phyloP scores from a whole-genome alignment of 2,329 filamentous ascomycete genomes.

The Calonectria hawksworthii region DNA sequence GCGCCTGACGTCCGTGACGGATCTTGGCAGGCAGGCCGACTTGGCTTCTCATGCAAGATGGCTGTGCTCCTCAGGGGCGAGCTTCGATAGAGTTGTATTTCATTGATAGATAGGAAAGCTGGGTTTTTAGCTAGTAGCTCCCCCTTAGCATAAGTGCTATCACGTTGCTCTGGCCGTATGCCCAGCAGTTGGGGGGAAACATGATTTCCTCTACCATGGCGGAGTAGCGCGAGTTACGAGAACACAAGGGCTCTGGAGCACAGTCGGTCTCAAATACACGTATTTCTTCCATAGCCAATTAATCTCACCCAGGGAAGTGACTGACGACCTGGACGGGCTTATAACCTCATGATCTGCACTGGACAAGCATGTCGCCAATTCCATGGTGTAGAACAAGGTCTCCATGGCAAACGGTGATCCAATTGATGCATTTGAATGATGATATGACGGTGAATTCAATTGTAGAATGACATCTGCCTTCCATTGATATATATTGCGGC shows the following conservation, averaged over 20 bases:
- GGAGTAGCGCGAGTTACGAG: not conserved
- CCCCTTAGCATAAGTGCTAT: not conserved
- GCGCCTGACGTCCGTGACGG: slow-evolving; percentile 1
- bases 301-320: not conserved
- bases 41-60: not conserved
- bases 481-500: not conserved
- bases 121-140: too few species aligned
- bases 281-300: not conserved
- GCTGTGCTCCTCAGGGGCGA: not conserved
- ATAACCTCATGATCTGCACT: not conserved
- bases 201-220: not conserved
- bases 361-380: not conserved
- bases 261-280: too few species aligned
- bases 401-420: slow-evolving; percentile 16
- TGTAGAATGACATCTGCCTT: not conserved
- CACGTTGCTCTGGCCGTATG: not conserved
- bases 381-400: slow-evolving; percentile 7
- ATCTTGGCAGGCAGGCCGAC: slow-evolving; percentile 5
- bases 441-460: not conserved
- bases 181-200: too few species aligned
- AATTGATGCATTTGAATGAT: not conserved
- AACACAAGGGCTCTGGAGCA: too few species aligned
- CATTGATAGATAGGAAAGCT: not conserved
- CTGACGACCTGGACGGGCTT: not conserved
- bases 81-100: not conserved